These are phyloP conservation scores for Penicillium sclerotiorum DNA, from an alignment of 2,329 filamentous ascomycete species.

Conservation along the genomic window DNA sequence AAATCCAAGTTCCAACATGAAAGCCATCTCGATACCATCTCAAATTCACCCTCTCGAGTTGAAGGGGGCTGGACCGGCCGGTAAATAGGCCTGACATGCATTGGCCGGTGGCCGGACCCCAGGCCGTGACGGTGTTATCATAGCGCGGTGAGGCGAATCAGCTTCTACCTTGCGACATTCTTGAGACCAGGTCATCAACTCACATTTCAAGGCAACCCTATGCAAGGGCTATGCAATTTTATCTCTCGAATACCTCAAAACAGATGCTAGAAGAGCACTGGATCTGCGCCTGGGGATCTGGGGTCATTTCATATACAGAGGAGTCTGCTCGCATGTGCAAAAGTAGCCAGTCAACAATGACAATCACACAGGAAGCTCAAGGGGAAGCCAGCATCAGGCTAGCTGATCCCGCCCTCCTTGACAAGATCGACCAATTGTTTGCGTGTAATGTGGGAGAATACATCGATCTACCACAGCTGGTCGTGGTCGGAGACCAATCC, in stretches of 20 bases:
- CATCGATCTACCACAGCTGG: conserved; percentile 38
- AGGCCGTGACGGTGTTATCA: too few species aligned
- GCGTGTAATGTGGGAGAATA: conserved; percentile 36
- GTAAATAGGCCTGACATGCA: too few species aligned
- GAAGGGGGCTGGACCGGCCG: too few species aligned
- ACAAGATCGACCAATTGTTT: conserved; percentile 41
- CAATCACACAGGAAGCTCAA: background rate
- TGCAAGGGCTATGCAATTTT: background rate
- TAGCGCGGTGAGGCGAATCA: too few species aligned
- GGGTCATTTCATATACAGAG: background rate
- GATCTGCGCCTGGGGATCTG: too few species aligned
- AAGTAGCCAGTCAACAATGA: background rate
- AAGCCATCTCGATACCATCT: too few species aligned
- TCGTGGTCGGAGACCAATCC: conserved; percentile 47
- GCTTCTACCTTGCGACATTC: too few species aligned
- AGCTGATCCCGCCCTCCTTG: conserved; percentile 26
- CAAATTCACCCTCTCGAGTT: too few species aligned
- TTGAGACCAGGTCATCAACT: too few species aligned
- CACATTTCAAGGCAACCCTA: background rate
- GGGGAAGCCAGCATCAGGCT: conserved; percentile 1
- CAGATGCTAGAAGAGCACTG: background rate
- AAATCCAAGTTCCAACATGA: too few species aligned
- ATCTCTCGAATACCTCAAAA: background rate
- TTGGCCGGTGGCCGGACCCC: too few species aligned
- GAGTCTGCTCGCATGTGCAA: background rate